phyloP scores from a whole-genome alignment of 768 basidiomycete species.

The Trametes villosa region DNA sequence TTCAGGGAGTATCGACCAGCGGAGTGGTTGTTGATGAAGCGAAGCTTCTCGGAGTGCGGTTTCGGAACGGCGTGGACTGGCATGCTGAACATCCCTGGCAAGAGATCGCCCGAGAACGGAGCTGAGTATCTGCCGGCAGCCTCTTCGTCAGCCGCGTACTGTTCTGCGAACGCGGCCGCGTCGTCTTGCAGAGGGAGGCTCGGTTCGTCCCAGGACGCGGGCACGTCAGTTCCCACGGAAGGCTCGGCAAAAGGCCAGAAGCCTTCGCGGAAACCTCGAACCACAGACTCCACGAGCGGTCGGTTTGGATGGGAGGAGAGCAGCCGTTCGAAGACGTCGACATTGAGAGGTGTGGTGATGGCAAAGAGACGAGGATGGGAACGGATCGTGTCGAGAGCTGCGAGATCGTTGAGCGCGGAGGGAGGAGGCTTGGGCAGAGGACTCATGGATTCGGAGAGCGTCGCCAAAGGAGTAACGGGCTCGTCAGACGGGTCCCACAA shows the following conservation, averaged over 20 bases:
- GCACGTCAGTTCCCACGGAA: conserved; percentile 25
- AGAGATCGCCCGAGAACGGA: conserved; percentile 39
- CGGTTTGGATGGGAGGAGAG: conserved; percentile 43
- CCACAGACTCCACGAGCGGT: conserved; percentile 41
- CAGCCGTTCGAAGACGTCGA: conserved; percentile 34
- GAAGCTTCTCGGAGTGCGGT: conserved; percentile 36
- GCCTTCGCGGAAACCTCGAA: conserved; percentile 37
- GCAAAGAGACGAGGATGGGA: conserved; percentile 40
- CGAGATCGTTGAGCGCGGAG: conserved; percentile 17
- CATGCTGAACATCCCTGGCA: too few species aligned
- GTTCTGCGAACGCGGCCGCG: background rate
- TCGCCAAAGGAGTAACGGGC: conserved; percentile 12
- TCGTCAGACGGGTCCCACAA: conserved; percentile 20
- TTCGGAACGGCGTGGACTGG: conserved; percentile 46
- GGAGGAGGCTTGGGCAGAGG: conserved; percentile 24
- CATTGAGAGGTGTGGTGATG: conserved; percentile 43
- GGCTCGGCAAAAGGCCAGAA: too few species aligned
- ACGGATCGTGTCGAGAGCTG: conserved; percentile 29
- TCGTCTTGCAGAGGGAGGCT: background rate
- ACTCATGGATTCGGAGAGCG: too few species aligned
- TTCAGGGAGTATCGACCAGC: conserved; percentile 41
- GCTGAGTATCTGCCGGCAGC: conserved; percentile 23
- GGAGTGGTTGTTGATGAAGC: conserved; percentile 46
- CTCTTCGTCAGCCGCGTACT: conserved; percentile 25
- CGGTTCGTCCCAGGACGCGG: conserved; percentile 25